These are phyloP conservation scores for Hygrophila difformis DNA, from an alignment of 257 asterid species.

Conservation along the genomic window DNA sequence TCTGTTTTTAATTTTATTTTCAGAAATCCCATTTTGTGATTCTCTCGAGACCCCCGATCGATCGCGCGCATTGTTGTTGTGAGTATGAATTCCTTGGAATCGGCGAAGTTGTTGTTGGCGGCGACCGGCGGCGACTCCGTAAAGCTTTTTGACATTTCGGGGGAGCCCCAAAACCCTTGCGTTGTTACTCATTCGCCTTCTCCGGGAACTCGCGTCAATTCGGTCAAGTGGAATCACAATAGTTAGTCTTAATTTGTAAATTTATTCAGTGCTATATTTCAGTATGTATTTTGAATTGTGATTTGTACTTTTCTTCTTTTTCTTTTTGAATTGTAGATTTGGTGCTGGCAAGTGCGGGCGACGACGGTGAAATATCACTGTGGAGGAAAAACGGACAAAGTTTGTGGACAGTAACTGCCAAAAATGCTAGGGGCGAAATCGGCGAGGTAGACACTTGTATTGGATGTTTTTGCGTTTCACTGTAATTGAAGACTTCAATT, in stretches of 20 bases:
- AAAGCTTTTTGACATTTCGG: slow-evolving; percentile 81
- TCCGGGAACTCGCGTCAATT: slow-evolving; percentile 63
- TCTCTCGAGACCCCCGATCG: no score
- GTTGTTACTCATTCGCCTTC: slow-evolving; percentile 68
- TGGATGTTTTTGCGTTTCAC: neutral
- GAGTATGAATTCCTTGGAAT: slow-evolving; percentile 47
- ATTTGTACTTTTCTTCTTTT: neutral
- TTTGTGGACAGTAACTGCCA: slow-evolving; percentile 76
- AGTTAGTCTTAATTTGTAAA: slow-evolving; percentile 37
- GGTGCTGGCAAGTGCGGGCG: slow-evolving; percentile 93
- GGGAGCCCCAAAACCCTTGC: slow-evolving; percentile 80
- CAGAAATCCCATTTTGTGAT: no score
- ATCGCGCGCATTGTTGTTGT: neutral
- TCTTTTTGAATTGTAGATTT: slow-evolving; percentile 40
- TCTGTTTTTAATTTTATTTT: no score
- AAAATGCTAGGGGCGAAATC: slow-evolving; percentile 49
- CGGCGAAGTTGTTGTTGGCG: slow-evolving; percentile 55
- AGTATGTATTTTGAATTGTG: slow-evolving; percentile 1
- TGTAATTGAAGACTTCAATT: no score
- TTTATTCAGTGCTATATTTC: neutral
- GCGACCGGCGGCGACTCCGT: slow-evolving; percentile 90
- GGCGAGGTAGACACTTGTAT: slow-evolving; percentile 55
- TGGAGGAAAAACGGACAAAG: slow-evolving; percentile 83
- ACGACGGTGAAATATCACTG: slow-evolving; percentile 66
- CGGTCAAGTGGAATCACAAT: slow-evolving; percentile 96